phyloP scores from a whole-genome alignment of 768 basidiomycete species.

The Podaxis sp. region DNA sequence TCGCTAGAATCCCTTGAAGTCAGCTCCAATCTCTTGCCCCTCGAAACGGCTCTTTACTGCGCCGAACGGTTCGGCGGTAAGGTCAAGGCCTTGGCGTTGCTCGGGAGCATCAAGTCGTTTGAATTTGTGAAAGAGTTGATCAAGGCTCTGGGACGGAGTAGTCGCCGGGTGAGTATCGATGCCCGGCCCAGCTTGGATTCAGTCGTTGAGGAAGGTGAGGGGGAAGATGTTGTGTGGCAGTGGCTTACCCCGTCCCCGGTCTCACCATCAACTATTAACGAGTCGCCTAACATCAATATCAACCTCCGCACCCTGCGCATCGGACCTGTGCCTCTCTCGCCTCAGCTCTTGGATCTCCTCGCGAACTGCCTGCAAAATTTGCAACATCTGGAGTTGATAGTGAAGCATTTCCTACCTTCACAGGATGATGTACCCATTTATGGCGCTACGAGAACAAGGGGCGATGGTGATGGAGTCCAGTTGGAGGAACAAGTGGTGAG shows the following conservation, averaged over 20 bases:
- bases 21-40: slow-evolving; percentile 31
- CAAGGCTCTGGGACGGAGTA: not conserved
- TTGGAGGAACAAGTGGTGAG: slow-evolving; percentile 11
- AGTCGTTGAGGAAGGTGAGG: not conserved
- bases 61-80: slow-evolving; percentile 21
- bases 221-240: slow-evolving; percentile 2
- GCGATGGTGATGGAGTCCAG: slow-evolving; percentile 7
- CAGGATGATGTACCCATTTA: slow-evolving; percentile 12
- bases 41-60: slow-evolving; percentile 32
- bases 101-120: slow-evolving; percentile 6
- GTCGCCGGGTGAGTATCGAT: not conserved
- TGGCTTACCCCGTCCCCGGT: slow-evolving; percentile 7
- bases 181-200: not conserved
- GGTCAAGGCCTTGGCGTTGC: not conserved
- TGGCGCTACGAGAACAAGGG: not conserved
- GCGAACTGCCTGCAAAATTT: slow-evolving; percentile 34
- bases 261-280: not conserved
- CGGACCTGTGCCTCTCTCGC: slow-evolving; percentile 39
- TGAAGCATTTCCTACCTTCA: slow-evolving; percentile 35
- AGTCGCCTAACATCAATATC: not conserved
- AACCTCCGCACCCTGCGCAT: slow-evolving; percentile 33
- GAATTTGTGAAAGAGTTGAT: slow-evolving; percentile 12
- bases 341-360: slow-evolving; percentile 40
- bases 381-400: slow-evolving; percentile 35
- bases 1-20: slow-evolving; percentile 6